Evolutionary conservation across 331 rosid genomes (phyloP), one percentile per base, ranked within the genome.

Genomic region (Malus hybrid): DNA sequence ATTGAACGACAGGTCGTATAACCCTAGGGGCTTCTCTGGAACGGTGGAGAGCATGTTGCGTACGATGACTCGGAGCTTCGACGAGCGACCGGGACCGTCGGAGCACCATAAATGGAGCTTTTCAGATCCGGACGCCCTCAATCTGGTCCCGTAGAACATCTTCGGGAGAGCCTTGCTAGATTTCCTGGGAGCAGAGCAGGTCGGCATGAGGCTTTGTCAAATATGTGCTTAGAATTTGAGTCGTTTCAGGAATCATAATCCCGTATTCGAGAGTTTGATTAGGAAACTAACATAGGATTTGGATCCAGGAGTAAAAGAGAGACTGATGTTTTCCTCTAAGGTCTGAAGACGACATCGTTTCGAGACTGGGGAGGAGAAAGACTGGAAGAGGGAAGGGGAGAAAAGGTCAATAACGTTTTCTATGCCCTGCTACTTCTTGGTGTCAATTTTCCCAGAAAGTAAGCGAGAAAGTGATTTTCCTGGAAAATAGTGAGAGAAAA

Each of bases 21-120:
- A 87, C 28, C 99, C 99, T 50, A 86, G 84, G 5, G 97, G 96
- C 83, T 94, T 89, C 65, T 90, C 93, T 19, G 99, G 97, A 39
- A 94, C 93, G 16, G 87, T 85, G 1, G 97, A 94, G 50, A 94
- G 74, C 36, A 89, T 87, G 18, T 96, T 86, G 67, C 91, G 87
- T 20, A 86, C 91, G 34, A 79, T 91, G 57, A 86, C 84, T 63
- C 73, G 85, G 13, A 88, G 90, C 87, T 89, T 84, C 56, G 97
- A 97, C 4, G 89, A 68, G 75, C 86, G 81, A 0, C 96, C 92
- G 0, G 93, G 95, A 36, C 97, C 93, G 39, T 84, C 89, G 16
- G 89, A 81, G 29, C 80, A 86, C 93, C 95, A 88, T 2, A 94
- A 62, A 46, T 86, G 96, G 46, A 86, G 69, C 78, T 80, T 77